A percentile compares a stretch with the other conserved stretches of the same genome.
Evolutionary conservation across 106 monocot species (phyloP).

Genomic region (Allium fistulosum): DNA sequence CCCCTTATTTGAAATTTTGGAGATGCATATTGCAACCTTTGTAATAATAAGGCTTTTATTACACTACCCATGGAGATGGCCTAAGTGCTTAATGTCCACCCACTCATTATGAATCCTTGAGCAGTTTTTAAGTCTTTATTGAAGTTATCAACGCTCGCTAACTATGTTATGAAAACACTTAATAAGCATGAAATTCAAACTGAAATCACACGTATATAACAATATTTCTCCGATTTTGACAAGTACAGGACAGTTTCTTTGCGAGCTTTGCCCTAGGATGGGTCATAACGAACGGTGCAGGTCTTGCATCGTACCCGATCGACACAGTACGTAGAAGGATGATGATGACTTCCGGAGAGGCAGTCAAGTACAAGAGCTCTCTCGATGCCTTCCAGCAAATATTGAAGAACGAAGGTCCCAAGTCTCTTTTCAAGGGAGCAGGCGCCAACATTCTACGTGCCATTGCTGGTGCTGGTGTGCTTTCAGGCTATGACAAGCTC

Average conservation of each 20-base stretch:
- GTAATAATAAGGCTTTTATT: too few species aligned
- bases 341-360: slow-evolving; percentile 47
- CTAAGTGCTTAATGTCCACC: too few species aligned
- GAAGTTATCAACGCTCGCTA: too few species aligned
- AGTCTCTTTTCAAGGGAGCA: slow-evolving; percentile 14
- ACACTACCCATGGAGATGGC: too few species aligned
- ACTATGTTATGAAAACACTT: too few species aligned
- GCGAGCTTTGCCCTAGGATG: slow-evolving; percentile 12
- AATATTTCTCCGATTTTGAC: not conserved
- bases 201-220: not conserved
- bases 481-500: slow-evolving; percentile 14
- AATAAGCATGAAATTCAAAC: too few species aligned
- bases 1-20: too few species aligned
- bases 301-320: slow-evolving; percentile 11
- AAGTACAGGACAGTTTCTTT: slow-evolving; percentile 10
- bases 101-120: too few species aligned
- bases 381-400: slow-evolving; percentile 10
- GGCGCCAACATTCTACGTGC: slow-evolving; percentile 13
- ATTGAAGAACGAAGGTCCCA: slow-evolving; percentile 11
- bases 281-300: slow-evolving; percentile 9
- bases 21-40: too few species aligned
- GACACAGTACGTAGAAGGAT: slow-evolving; percentile 32
- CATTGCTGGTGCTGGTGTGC: slow-evolving; percentile 14
- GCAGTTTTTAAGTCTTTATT: too few species aligned
- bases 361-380: slow-evolving; percentile 32